Evolutionary conservation across 2,329 filamentous ascomycete species (phyloP).

Genomic region (Phoma sp.): DNA sequence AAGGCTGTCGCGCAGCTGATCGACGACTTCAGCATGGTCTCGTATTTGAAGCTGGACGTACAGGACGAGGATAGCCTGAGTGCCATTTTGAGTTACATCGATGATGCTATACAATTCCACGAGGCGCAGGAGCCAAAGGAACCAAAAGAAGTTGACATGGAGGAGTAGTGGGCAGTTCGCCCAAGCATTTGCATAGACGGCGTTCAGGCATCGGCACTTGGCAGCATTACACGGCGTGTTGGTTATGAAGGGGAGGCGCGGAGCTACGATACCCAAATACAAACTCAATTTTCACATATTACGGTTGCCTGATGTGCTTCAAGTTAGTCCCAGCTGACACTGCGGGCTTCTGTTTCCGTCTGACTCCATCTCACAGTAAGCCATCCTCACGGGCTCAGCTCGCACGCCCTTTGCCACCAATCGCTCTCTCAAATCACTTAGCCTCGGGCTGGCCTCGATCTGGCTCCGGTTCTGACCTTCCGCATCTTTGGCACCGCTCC

Average conservation of each 20-base stretch:
- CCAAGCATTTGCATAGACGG: conserved; percentile 12
- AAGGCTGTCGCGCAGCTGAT: conserved; percentile 88
- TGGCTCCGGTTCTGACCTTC: conserved; percentile 73
- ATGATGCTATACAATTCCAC: conserved; percentile 91
- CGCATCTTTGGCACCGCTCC: conserved; percentile 73
- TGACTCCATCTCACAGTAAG: conserved; percentile 70
- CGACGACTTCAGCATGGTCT: conserved; percentile 98
- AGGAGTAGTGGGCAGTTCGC: conserved; percentile 5
- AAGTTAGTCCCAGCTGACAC: conserved; percentile 22
- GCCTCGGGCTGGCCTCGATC: conserved; percentile 69
- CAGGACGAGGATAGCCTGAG: conserved; percentile 91
- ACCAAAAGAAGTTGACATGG: conserved; percentile 58
- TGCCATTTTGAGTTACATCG: conserved; percentile 85
- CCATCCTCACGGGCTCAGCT: conserved; percentile 73
- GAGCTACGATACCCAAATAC: conserved; percentile 16
- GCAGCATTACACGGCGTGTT: conserved; percentile 14
- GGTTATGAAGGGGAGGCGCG: neutral
- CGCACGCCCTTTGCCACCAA: conserved; percentile 71
- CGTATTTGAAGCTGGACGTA: conserved; percentile 86
- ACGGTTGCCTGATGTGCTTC: neutral
- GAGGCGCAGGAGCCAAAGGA: conserved; percentile 92
- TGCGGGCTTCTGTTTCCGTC: conserved; percentile 30
- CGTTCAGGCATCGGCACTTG: conserved; percentile 9
- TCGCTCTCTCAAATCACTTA: conserved; percentile 78
- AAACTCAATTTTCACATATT: neutral